phyloP scores from a whole-genome alignment of 225 moss, liverwort and hornwort genomes.

The Straminergon stramineum region DNA sequence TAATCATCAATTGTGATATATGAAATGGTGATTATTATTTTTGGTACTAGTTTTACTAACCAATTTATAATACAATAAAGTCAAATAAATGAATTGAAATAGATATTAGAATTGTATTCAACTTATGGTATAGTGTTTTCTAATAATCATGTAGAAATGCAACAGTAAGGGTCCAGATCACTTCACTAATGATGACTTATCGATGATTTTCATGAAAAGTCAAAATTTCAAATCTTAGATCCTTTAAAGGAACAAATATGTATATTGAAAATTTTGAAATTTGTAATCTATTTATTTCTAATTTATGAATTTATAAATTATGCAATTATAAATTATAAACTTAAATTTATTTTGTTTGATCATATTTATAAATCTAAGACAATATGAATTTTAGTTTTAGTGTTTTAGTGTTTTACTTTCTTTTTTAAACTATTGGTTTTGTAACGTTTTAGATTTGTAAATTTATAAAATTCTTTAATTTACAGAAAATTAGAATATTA shows the following conservation, averaged over 20 bases:
- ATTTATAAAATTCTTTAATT: neutral
- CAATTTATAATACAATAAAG: too few relatives aligned
- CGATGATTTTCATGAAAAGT: neutral
- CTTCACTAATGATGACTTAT: neutral
- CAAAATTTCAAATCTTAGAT: neutral
- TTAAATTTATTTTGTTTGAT: too few relatives aligned
- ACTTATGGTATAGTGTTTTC: neutral
- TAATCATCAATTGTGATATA: neutral
- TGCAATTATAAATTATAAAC: neutral
- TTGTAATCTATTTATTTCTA: neutral
- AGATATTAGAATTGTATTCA: too few relatives aligned
- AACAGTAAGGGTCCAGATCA: fast-evolving
- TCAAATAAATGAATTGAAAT: neutral
- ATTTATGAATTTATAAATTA: neutral
- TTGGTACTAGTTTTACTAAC: too few relatives aligned
- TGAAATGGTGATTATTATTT: neutral
- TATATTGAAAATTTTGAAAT: neutral
- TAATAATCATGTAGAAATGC: neutral
- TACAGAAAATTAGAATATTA: too few relatives aligned
- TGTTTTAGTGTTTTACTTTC: too few relatives aligned
- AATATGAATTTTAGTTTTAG: neutral
- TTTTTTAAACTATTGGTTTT: neutral
- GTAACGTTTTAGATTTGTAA: neutral
- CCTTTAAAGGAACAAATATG: neutral
- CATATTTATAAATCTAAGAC: neutral